A percentile compares a stretch with the other conserved stretches of the same genome.
phyloP scores from a whole-genome alignment of 2,329 filamentous ascomycete species.

The Pseudogymnoascus sp. region DNA sequence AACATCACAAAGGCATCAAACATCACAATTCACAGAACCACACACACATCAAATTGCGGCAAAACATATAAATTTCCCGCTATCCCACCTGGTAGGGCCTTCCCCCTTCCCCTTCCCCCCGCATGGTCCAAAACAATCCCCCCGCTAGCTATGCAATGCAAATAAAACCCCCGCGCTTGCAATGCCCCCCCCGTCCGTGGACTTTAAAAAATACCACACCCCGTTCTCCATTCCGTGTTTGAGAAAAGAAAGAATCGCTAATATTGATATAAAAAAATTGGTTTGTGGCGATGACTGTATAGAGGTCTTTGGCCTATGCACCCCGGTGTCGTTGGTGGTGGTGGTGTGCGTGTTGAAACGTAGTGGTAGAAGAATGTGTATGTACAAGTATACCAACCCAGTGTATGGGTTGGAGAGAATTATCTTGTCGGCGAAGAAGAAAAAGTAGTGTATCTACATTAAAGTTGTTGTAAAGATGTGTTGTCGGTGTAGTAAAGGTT shows the following conservation, averaged over 20 bases:
- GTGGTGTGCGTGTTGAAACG: neutral
- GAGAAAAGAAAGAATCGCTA: neutral
- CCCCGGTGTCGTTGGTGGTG: neutral
- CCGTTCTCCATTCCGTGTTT: neutral
- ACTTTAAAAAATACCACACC: neutral
- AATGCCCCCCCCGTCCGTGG: neutral
- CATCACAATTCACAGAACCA: too few species aligned
- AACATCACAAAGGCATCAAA: too few species aligned
- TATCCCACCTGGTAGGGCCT: too few species aligned
- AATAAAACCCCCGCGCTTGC: neutral
- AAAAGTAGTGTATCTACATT: conserved; percentile 1
- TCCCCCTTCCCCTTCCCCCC: too few species aligned
- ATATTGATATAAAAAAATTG: neutral
- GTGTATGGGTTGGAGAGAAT: neutral
- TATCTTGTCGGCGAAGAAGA: neutral
- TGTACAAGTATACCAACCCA: neutral
- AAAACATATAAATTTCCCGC: too few species aligned
- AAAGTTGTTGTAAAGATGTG: neutral
- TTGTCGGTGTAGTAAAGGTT: neutral
- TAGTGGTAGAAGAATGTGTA: neutral
- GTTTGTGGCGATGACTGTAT: neutral
- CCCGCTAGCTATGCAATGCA: too few species aligned
- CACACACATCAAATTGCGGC: too few species aligned
- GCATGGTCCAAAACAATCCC: too few species aligned
- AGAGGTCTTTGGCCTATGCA: neutral